Evolutionary conservation across 257 asterid genomes (phyloP).

Genomic region (Ballota nigra): DNA sequence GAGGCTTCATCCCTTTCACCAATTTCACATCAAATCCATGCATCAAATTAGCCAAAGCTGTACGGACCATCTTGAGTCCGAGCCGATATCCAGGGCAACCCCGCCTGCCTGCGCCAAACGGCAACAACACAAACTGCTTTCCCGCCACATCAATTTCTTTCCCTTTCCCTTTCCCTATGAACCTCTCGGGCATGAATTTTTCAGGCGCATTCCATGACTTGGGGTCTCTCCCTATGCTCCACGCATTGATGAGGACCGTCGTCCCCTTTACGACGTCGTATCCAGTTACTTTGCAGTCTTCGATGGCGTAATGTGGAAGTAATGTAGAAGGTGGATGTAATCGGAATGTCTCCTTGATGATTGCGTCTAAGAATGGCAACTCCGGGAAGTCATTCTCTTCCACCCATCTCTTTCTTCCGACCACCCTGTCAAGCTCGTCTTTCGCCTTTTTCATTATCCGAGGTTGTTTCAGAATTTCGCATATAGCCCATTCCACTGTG

Average conservation of each 20-base stretch:
- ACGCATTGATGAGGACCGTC: conserved; percentile 19
- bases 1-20: conserved; percentile 15
- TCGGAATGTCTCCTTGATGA: conserved; percentile 28
- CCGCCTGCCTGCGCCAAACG: conserved; percentile 31
- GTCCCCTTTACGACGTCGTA: conserved; percentile 28
- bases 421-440: conserved; percentile 29
- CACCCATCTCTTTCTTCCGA: conserved; percentile 31
- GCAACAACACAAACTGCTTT: conserved; percentile 21
- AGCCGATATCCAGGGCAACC: conserved; percentile 24
- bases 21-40: conserved; percentile 34
- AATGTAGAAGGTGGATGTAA: conserved; percentile 25
- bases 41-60: conserved; percentile 32
- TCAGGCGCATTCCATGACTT: conserved; percentile 21
- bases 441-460: conserved; percentile 17
- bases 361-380: conserved; percentile 32
- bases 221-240: conserved; percentile 31
- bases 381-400: conserved; percentile 23
- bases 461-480: conserved; percentile 15
- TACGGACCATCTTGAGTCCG: conserved; percentile 27
- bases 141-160: conserved; percentile 23
- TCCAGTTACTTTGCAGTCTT: conserved; percentile 26
- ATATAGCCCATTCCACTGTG: conserved; percentile 22
- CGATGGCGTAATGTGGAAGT: conserved; percentile 19
- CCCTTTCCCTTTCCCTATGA: conserved; percentile 22
- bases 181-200: conserved; percentile 26